phyloP scores from a whole-genome alignment of 1,284 basidiomycete species.

The Puccinia coronata region DNA sequence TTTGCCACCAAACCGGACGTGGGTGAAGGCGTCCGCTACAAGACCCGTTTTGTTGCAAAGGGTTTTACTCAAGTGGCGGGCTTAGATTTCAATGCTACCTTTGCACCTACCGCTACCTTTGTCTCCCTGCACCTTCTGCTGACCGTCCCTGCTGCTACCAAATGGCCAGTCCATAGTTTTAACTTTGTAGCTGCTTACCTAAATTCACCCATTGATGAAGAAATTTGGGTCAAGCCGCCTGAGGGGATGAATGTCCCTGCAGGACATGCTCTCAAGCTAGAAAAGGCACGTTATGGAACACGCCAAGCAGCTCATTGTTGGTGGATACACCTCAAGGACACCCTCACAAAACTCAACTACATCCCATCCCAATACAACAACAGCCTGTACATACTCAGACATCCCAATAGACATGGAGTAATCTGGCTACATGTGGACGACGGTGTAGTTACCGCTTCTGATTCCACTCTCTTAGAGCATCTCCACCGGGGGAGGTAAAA shows the following conservation, averaged over 20 bases:
- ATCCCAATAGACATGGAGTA: too few relatives aligned
- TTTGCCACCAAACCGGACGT: not conserved
- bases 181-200: not conserved
- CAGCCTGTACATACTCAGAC: too few relatives aligned
- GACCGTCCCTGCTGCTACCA: not conserved
- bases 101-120: slow-evolving; percentile 21
- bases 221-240: slow-evolving; percentile 2
- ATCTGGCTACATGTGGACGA: too few relatives aligned
- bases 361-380: not conserved
- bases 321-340: not conserved
- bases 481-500: too few relatives aligned
- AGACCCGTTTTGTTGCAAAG: not conserved
- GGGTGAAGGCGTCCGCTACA: not conserved
- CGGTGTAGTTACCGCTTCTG: too few relatives aligned
- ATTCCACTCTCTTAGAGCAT: too few relatives aligned
- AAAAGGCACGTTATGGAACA: slow-evolving; percentile 24
- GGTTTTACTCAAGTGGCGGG: not conserved
- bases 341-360: not conserved
- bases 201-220: not conserved
- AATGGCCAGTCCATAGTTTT: slow-evolving; percentile 9
- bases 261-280: not conserved
- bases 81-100: not conserved
- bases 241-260: not conserved
- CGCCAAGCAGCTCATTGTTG: slow-evolving; percentile 16
- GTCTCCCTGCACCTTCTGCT: not conserved